Evolutionary conservation across 2,329 filamentous ascomycete species (phyloP).

Genomic region (Cladophialophora immunda): DNA sequence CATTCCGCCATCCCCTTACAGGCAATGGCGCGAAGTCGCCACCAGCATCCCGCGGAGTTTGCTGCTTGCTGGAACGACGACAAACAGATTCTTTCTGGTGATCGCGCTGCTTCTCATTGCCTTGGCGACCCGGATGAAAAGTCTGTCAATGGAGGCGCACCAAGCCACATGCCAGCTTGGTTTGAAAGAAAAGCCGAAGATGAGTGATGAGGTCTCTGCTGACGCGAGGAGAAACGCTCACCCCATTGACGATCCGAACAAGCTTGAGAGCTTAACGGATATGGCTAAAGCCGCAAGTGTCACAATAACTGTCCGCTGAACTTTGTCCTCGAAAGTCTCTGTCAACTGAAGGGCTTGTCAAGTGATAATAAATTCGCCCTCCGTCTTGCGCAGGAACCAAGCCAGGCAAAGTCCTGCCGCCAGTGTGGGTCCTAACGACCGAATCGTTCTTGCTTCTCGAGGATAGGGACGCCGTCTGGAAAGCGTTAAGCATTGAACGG

Average conservation of each 20-base stretch:
- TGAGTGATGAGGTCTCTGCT: neutral
- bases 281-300: constrained; percentile 3
- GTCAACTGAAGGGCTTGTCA: neutral
- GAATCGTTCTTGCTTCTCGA: neutral
- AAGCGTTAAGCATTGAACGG: neutral
- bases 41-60: neutral
- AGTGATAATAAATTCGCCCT: neutral
- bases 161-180: neutral
- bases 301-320: neutral
- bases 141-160: neutral
- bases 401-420: neutral
- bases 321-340: neutral
- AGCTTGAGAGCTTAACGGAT: neutral
- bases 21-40: neutral
- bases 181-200: neutral
- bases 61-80: neutral
- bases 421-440: neutral
- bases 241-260: constrained; percentile 1
- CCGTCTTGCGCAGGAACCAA: neutral
- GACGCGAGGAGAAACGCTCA: neutral
- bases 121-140: neutral
- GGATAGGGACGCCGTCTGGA: too few relatives aligned
- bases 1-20: neutral
- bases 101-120: neutral
- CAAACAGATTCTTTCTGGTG: neutral